A percentile compares a stretch with the other conserved stretches of the same genome.
Evolutionary conservation across 768 basidiomycete species (phyloP).

Genomic region (Leucocoprinus leucothites): DNA sequence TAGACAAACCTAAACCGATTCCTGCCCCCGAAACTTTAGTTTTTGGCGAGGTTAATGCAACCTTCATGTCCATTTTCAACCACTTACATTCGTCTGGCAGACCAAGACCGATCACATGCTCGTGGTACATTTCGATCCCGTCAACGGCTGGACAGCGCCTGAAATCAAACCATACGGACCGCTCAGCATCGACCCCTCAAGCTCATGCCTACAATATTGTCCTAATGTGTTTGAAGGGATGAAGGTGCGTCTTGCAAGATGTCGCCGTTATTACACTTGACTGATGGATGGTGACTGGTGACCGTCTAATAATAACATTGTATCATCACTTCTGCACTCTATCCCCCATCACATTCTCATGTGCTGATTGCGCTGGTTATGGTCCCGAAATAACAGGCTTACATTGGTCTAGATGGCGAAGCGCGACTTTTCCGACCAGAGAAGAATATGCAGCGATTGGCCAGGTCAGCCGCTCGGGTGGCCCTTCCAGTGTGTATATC

Average conservation of each 20-base stretch:
- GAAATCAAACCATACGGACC: slow-evolving; percentile 76
- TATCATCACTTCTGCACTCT: not conserved
- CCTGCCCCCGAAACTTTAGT: slow-evolving; percentile 42
- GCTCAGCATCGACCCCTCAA: slow-evolving; percentile 63
- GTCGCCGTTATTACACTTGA: not conserved
- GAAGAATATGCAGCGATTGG: slow-evolving; percentile 81
- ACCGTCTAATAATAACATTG: not conserved
- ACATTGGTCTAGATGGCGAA: slow-evolving; percentile 66
- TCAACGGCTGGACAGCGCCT: slow-evolving; percentile 66
- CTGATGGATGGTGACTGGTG: not conserved
- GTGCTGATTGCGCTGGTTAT: not conserved
- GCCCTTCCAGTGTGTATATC: slow-evolving; percentile 59
- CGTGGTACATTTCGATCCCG: slow-evolving; percentile 56
- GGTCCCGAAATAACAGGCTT: slow-evolving; percentile 28
- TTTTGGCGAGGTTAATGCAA: slow-evolving; percentile 54
- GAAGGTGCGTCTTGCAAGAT: slow-evolving; percentile 39
- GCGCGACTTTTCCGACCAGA: slow-evolving; percentile 80
- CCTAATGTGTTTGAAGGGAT: slow-evolving; percentile 87
- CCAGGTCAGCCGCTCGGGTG: slow-evolving; percentile 63
- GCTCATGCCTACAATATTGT: slow-evolving; percentile 84
- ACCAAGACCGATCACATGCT: slow-evolving; percentile 81
- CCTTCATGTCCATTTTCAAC: not conserved
- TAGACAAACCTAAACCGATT: slow-evolving; percentile 47
- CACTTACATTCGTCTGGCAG: slow-evolving; percentile 26
- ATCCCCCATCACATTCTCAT: not conserved